phyloP scores from a whole-genome alignment of 1,284 basidiomycete genomes.

The Rhodotorula mucilaginosa region DNA sequence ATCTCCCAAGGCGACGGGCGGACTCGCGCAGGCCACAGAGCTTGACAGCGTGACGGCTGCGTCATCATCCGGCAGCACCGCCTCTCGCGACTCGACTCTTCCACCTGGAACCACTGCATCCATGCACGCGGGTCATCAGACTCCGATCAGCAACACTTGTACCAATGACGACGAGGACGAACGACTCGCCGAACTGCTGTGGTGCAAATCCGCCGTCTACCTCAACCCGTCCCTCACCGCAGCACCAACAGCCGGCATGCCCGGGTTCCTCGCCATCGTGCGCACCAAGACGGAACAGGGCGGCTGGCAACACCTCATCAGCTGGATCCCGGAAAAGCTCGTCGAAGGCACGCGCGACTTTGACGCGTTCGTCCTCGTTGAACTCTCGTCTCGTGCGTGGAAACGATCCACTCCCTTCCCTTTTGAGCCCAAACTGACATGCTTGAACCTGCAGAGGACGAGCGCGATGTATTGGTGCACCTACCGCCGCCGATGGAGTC shows the following conservation, averaged over 20 bases:
- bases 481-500: conserved; percentile 6
- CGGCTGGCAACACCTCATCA: conserved; percentile 60
- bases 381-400: conserved; percentile 21
- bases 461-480: conserved; percentile 34
- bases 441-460: conserved; percentile 45
- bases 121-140: no score
- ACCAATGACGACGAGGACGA: not conserved
- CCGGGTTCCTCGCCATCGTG: conserved; percentile 85
- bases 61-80: no score
- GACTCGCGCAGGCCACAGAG: no score
- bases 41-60: no score
- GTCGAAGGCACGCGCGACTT: conserved; percentile 62
- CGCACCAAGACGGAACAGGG: conserved; percentile 59
- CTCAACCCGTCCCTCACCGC: conserved; percentile 79
- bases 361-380: conserved; percentile 37
- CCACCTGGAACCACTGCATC: no score
- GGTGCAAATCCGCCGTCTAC: conserved; percentile 27
- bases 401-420: not conserved
- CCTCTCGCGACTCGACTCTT: no score
- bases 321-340: conserved; percentile 79
- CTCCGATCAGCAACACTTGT: no score
- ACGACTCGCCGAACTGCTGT: conserved; percentile 20
- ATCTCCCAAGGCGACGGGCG: no score
- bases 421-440: not conserved
- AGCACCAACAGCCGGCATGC: conserved; percentile 71